These are phyloP conservation scores for Fusarium compactum DNA, from an alignment of 2,329 filamentous ascomycete species.

Conservation along the genomic window DNA sequence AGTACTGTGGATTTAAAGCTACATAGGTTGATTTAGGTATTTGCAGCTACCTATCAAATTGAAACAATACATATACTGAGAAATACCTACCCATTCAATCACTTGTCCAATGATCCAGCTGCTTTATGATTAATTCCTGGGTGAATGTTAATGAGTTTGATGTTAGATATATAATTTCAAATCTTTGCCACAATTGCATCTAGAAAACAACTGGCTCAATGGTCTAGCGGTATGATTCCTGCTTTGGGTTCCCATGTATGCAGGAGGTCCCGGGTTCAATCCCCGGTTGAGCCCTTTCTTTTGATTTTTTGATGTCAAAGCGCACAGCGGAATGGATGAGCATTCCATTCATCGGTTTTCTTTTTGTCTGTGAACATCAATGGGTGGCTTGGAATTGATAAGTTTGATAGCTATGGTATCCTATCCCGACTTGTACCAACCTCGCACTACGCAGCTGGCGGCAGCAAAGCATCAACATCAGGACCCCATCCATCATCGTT, in stretches of 20 bases:
- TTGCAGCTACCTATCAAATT: no score
- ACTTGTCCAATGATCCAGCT: no score
- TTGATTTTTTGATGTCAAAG: background rate
- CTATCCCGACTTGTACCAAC: background rate
- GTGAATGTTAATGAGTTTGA: no score
- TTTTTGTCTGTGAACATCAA: background rate
- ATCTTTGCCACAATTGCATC: background rate
- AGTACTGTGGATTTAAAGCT: no score
- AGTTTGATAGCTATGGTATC: no score
- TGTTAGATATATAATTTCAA: accelerated
- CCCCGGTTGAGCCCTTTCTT: background rate
- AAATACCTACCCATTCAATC: no score
- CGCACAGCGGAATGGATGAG: no score
- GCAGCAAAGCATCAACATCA: constrained; percentile 62
- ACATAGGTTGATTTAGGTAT: no score
- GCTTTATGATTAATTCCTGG: no score
- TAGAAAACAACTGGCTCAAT: background rate
- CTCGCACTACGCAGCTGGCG: constrained; percentile 53
- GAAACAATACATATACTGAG: no score
- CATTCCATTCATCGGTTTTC: background rate
- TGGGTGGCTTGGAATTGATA: accelerated
- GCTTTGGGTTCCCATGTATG: background rate
- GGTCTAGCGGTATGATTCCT: constrained; percentile 12
- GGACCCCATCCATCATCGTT: constrained; percentile 55
- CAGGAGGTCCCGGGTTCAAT: constrained; percentile 13